Evolutionary conservation across 1,284 basidiomycete genomes (phyloP).

Genomic region (Binderoboletus segoi): DNA sequence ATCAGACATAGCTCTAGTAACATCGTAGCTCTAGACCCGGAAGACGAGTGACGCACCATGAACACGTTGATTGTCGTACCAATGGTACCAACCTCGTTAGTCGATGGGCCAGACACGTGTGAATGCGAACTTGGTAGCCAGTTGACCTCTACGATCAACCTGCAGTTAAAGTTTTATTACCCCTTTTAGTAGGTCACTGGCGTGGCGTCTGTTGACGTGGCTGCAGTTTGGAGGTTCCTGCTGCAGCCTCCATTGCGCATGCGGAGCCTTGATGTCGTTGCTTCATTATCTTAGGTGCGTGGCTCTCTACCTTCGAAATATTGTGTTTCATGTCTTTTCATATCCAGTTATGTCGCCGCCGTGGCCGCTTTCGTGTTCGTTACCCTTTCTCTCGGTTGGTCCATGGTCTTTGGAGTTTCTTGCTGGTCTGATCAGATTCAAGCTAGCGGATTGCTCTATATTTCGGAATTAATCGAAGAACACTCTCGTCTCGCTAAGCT

Average conservation of each 20-base stretch:
- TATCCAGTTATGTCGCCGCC: conserved; percentile 64
- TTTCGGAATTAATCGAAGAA: conserved; percentile 95
- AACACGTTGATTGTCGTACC: too few species aligned
- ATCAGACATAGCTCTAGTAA: conserved; percentile 24
- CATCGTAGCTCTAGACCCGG: neutral
- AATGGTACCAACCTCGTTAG: too few species aligned
- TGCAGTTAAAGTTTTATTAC: neutral
- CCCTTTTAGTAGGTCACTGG: conserved; percentile 4
- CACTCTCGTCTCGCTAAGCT: conserved; percentile 80
- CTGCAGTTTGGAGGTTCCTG: neutral
- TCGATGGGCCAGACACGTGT: too few species aligned
- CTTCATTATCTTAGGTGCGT: conserved; percentile 56
- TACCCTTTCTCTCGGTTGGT: conserved; percentile 75
- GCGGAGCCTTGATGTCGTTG: conserved; percentile 14
- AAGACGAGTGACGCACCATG: too few species aligned
- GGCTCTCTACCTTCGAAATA: neutral
- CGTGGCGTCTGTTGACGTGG: neutral
- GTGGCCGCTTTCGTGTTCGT: conserved; percentile 76
- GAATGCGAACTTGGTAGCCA: too few species aligned
- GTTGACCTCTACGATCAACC: neutral
- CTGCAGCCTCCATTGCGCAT: neutral
- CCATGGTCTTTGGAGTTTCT: neutral
- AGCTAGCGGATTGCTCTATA: conserved; percentile 92
- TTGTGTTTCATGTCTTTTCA: neutral
- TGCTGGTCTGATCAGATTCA: conserved; percentile 17